Evolutionary conservation across 1,284 basidiomycete genomes (phyloP).

Genomic region (Cutaneotrichosporon arboriforme): DNA sequence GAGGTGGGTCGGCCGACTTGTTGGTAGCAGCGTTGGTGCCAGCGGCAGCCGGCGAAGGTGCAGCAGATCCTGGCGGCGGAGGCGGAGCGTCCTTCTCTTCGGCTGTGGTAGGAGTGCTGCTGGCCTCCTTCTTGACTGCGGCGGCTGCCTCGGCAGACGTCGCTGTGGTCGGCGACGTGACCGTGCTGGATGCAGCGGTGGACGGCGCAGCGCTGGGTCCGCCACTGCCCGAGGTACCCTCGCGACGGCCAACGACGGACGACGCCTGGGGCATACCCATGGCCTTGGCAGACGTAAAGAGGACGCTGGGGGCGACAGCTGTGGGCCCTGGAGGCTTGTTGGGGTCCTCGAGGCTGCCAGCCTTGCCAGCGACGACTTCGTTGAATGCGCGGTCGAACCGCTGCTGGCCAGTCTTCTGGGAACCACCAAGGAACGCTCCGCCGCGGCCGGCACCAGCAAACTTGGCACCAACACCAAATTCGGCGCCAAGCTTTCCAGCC

Average conservation of each 20-base stretch:
- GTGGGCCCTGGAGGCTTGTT: slow-evolving; percentile 24
- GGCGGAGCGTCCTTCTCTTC: neutral
- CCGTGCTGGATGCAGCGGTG: neutral
- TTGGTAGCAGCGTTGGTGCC: slow-evolving; percentile 19
- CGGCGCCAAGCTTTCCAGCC: neutral
- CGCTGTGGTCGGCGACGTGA: slow-evolving; percentile 4
- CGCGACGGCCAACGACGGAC: slow-evolving; percentile 20
- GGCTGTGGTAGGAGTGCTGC: no score
- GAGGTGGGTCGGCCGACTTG: slow-evolving; percentile 25
- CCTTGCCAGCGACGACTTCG: slow-evolving; percentile 43
- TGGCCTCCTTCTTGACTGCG: slow-evolving; percentile 2
- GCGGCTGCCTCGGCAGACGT: no score
- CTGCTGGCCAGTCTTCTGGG: slow-evolving; percentile 22
- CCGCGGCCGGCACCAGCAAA: slow-evolving; percentile 30
- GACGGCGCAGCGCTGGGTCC: neutral
- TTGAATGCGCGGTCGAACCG: slow-evolving; percentile 45
- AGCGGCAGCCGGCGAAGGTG: slow-evolving; percentile 2
- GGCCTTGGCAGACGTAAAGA: slow-evolving; percentile 36
- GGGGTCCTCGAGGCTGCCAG: slow-evolving; percentile 29
- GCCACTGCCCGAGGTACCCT: slow-evolving; percentile 7
- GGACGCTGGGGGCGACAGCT: slow-evolving; percentile 41
- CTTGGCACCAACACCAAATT: slow-evolving; percentile 21
- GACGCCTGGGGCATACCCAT: slow-evolving; percentile 40
- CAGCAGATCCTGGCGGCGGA: slow-evolving; percentile 4
- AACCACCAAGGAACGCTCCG: slow-evolving; percentile 26